Base-by-base conservation (phyloP, 805 yeast species). In the Zygosaccharomyces pseudorouxii region DNA sequence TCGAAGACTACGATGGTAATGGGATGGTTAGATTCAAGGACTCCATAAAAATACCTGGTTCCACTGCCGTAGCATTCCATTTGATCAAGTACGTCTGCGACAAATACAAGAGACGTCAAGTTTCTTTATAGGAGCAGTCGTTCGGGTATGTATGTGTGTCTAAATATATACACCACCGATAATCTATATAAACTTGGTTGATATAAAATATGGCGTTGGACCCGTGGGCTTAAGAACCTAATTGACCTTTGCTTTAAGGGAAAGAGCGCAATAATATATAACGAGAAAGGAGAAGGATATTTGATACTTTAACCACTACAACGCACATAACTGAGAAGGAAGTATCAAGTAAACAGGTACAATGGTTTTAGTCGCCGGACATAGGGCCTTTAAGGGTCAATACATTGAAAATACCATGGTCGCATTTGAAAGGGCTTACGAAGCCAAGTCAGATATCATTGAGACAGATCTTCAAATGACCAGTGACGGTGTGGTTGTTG, bases 381-480 rank as follows among this genome's bases (percentile, higher is more conserved):
- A 67, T 49, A 60, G 71, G 51, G 71, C 66, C 29, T 66, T 57
- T 48, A 63, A 55, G 27, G 70, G 59, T 12, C 49, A 64, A 37
- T 74, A 62, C 49, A 74, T 78, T 12, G 81, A 77, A 50, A 77
- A 77, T 56, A 73, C 79, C 4, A 41, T 73, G 14, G 53, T 65
- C 4, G 78, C 80, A 0, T 74, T 76, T 55, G 60, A 73, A 12
- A 74, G 72, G 22, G 80, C 80, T 1, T 61, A 71, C n/a, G 73
- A 70, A 14, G 74, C 71, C 11, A 76, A 75, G 6, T 72, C 71
- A 8, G 71, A 66, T 41, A 70, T 73, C 20, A 69, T 80, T 18
- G 84, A 79, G 58, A 75, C 81, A 14, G 86, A 80, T 56, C 63
- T 80, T 27, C 84, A 79, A 56, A 69, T 79, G 51, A 68, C 81